Evolutionary conservation across 768 basidiomycete genomes (phyloP).

Genomic region (Termitomyces heimii): DNA sequence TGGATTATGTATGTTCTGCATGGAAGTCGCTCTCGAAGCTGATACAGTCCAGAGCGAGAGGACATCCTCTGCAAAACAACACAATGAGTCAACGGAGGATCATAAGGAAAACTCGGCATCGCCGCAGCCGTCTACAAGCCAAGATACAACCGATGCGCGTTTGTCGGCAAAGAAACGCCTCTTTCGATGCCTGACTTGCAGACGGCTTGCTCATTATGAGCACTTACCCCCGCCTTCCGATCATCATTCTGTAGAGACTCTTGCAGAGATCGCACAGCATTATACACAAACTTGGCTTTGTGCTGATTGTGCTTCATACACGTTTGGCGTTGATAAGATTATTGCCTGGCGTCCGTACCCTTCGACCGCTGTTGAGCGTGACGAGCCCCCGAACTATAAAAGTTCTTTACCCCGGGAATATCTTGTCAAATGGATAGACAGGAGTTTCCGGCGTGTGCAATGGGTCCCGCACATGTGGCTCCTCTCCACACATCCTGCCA

Average conservation of each 20-base stretch:
- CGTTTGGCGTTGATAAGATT: slow-evolving; percentile 72
- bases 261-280: slow-evolving; percentile 46
- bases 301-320: slow-evolving; percentile 70
- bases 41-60: slow-evolving; percentile 17
- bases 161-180: slow-evolving; percentile 30
- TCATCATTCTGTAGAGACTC: slow-evolving; percentile 23
- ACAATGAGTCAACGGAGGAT: slow-evolving; percentile 27
- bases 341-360: slow-evolving; percentile 90
- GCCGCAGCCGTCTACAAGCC: not conserved
- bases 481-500: slow-evolving; percentile 52
- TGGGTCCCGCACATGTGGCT: slow-evolving; percentile 97
- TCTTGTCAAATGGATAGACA: slow-evolving; percentile 81
- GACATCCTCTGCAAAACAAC: slow-evolving; percentile 1
- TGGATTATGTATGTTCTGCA: slow-evolving; percentile 74
- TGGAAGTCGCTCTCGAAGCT: slow-evolving; percentile 46
- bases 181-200: slow-evolving; percentile 82
- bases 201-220: slow-evolving; percentile 74
- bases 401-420: slow-evolving; percentile 78
- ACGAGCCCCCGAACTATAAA: slow-evolving; percentile 47
- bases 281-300: slow-evolving; percentile 66
- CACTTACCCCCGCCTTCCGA: slow-evolving; percentile 53
- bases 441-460: slow-evolving; percentile 72
- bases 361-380: slow-evolving; percentile 49
- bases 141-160: not conserved
- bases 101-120: not conserved